Percentiles rank a stretch among this genome's conserved stretches.
These are phyloP conservation scores for Candida sojae DNA, from an alignment of 1,139 yeast genomes.

Conservation along the genomic window DNA sequence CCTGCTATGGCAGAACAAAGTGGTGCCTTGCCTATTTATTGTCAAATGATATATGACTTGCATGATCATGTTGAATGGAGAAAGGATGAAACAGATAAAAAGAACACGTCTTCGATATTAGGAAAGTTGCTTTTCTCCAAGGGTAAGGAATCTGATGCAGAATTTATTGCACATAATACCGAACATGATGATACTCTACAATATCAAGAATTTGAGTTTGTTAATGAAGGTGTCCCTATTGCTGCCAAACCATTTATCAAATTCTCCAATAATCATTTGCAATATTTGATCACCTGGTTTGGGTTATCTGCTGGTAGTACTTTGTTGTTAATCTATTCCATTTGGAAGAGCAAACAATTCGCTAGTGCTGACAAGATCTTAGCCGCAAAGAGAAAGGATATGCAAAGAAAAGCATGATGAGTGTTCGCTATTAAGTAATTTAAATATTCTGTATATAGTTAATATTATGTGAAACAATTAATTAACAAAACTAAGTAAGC, in stretches of 20 bases:
- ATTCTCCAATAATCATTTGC: conserved; percentile 85
- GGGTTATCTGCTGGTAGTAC: conserved; percentile 76
- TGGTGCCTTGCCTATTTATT: conserved; percentile 70
- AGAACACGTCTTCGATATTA: conserved; percentile 14
- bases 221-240: conserved; percentile 84
- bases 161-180: conserved; percentile 18
- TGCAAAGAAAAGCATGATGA: conserved; percentile 21
- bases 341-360: conserved; percentile 32
- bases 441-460: conserved; percentile 1
- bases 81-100: conserved; percentile 12
- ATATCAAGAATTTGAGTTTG: conserved; percentile 52
- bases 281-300: conserved; percentile 93
- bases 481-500: conserved; percentile 29
- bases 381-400: conserved; percentile 42
- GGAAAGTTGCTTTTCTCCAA: conserved; percentile 9
- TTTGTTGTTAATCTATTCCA: conserved; percentile 50
- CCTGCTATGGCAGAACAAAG: conserved; percentile 75
- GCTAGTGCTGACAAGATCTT: conserved; percentile 43
- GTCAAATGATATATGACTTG: conserved; percentile 72
- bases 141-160: conserved; percentile 17
- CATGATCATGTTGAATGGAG: conserved; percentile 60
- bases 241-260: conserved; percentile 81
- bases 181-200: conserved; percentile 36
- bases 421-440: neutral
- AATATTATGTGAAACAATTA: neutral